phyloP scores from a whole-genome alignment of 768 basidiomycete genomes.

The Kondoa malvinella region DNA sequence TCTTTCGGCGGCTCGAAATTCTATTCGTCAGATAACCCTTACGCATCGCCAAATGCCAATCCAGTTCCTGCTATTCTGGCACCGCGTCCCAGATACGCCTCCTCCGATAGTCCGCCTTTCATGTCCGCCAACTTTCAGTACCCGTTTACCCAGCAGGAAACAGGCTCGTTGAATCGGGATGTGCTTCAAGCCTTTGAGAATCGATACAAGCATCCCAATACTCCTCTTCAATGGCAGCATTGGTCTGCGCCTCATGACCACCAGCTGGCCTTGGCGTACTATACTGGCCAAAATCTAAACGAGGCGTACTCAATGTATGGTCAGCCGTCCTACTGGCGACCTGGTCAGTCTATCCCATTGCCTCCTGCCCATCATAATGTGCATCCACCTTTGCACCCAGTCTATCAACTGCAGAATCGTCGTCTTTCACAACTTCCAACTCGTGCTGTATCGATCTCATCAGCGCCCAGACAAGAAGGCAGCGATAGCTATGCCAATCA shows the following conservation, averaged over 20 bases:
- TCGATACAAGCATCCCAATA: neutral
- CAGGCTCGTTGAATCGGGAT: neutral
- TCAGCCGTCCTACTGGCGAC: neutral
- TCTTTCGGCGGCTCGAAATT: neutral
- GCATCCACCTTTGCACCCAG: neutral
- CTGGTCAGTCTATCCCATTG: neutral
- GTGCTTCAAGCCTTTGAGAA: neutral
- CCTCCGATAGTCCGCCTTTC: neutral
- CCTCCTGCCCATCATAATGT: neutral
- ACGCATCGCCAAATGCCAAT: neutral
- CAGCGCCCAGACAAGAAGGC: neutral
- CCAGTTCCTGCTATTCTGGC: neutral
- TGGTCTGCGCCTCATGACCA: neutral
- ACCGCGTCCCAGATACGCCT: neutral
- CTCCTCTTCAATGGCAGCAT: neutral
- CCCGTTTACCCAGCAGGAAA: neutral
- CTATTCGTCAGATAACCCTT: neutral
- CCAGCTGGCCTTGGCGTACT: neutral
- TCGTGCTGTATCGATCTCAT: neutral
- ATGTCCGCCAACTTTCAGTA: neutral
- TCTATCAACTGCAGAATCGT: neutral
- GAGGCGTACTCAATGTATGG: too few relatives aligned
- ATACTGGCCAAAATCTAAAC: too few relatives aligned
- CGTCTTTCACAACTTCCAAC: neutral
- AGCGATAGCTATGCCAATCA: neutral